Conservation (phyloP, 192 early-diverging fungal genomes). For the Oehlia diaphana region DNA sequence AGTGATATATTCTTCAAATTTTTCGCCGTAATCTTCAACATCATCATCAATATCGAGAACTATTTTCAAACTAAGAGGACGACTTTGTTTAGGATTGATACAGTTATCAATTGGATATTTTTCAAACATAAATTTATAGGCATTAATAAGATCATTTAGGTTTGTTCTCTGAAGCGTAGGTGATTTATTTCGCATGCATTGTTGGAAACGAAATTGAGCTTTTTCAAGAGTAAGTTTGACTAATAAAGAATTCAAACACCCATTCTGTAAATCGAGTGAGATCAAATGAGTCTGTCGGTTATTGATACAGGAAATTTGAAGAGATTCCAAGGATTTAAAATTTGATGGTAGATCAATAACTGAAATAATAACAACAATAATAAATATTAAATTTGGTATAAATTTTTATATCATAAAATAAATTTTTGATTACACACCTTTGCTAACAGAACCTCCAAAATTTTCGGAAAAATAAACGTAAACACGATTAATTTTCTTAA, state of each 20-base stretch:
- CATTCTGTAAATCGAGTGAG: slow-evolving; percentile 6
- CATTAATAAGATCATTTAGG: slow-evolving; percentile 3
- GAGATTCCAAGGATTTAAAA: neutral
- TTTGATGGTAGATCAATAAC: neutral
- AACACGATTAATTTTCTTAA: neutral
- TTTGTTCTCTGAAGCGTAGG: neutral
- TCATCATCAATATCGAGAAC: neutral
- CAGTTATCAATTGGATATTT: slow-evolving; percentile 15
- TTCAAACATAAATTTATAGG: slow-evolving; percentile 5
- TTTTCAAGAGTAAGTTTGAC: slow-evolving; percentile 16
- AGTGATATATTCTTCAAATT: slow-evolving; percentile 15
- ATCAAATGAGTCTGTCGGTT: neutral
- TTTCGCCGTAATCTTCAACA: neutral
- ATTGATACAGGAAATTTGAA: neutral
- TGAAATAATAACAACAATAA: too few species aligned
- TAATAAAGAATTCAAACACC: neutral
- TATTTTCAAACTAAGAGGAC: slow-evolving; percentile 5
- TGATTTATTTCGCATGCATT: neutral
- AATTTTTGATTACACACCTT: neutral
- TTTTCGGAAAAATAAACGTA: neutral
- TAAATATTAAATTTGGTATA: too few species aligned
- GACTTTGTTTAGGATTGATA: neutral
- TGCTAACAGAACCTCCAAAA: neutral
- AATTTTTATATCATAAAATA: neutral
- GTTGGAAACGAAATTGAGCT: neutral